Conservation (phyloP, 148 eudicot species). For the Suaeda aralocaspica region DNA sequence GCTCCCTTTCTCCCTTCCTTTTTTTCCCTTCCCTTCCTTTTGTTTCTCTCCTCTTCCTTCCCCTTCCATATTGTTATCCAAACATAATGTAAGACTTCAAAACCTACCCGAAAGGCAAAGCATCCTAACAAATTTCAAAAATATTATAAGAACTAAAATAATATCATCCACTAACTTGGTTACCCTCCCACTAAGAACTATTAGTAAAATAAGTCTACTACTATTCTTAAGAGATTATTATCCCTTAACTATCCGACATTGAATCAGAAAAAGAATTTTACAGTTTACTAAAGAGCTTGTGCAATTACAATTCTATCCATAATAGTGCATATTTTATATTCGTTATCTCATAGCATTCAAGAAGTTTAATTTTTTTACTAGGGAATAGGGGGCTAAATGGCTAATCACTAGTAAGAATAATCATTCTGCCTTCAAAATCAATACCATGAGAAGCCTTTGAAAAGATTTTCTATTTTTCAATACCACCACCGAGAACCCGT, state of each 20-base stretch:
- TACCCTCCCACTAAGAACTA: not conserved
- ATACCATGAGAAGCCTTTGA: not conserved
- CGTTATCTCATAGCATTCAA: not conserved
- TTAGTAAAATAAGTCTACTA: not conserved
- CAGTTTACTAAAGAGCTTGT: not conserved
- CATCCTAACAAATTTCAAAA: too few species aligned
- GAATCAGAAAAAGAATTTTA: not conserved
- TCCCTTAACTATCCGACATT: too few species aligned
- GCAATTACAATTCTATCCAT: not conserved
- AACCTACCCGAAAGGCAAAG: too few species aligned
- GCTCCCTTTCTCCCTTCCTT: too few species aligned
- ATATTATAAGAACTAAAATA: too few species aligned
- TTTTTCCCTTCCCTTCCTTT: too few species aligned
- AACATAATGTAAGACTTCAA: too few species aligned
- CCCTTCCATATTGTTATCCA: too few species aligned
- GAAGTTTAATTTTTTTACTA: not conserved
- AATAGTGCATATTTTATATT: not conserved
- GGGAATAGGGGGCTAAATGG: not conserved
- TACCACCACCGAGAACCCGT: not conserved
- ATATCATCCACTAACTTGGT: too few species aligned
- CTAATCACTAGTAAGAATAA: not conserved
- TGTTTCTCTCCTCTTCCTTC: too few species aligned
- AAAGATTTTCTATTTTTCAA: too few species aligned
- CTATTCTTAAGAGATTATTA: not conserved
- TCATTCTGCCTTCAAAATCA: not conserved